Conservation (phyloP, 495 filamentous ascomycete species). For the Viridothelium virens region DNA sequence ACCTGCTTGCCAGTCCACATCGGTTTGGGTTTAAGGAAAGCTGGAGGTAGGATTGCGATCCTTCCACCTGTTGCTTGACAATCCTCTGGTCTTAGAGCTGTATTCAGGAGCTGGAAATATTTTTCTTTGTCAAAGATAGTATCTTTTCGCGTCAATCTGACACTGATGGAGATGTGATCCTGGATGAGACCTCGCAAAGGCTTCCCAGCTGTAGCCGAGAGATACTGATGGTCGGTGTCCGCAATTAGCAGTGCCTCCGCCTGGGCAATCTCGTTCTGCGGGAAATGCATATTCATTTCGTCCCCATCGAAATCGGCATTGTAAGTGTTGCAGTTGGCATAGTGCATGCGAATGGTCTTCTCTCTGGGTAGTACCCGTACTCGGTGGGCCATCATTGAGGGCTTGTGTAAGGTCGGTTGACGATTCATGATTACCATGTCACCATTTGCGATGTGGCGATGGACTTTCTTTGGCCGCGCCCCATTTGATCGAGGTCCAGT, state of each 20-base stretch:
- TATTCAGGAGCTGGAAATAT: conserved; percentile 88
- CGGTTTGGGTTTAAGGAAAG: conserved; percentile 69
- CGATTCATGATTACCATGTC: conserved; percentile 99
- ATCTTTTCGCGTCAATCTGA: conserved; percentile 83
- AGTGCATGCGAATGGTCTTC: conserved; percentile 98
- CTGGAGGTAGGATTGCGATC: conserved; percentile 70
- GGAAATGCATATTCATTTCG: conserved; percentile 99
- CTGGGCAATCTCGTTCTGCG: conserved; percentile 89
- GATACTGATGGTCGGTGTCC: conserved; percentile 95
- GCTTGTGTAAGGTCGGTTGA: conserved; percentile 98
- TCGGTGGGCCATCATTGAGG: conserved; percentile 98
- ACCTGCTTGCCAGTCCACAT: conserved; percentile 99
- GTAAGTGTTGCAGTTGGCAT: conserved; percentile 99
- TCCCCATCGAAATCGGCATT: conserved; percentile 99
- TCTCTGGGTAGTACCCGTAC: conserved; percentile 87
- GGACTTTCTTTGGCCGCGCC: conserved; percentile 87
- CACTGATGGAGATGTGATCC: conserved; percentile 93
- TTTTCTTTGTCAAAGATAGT: conserved; percentile 84
- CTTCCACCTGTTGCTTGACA: conserved; percentile 64
- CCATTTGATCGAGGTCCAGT: conserved; percentile 43
- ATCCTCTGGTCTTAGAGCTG: conserved; percentile 79
- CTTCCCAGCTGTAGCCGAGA: conserved; percentile 87
- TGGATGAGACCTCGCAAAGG: conserved; percentile 95
- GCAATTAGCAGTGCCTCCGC: conserved; percentile 87
- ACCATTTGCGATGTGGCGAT: conserved; percentile 89